Percentiles rank a stretch among this genome's conserved stretches.
Evolutionary conservation across 371 early-diverging fungal species (phyloP).

Genomic region (Blakeslea trispora): DNA sequence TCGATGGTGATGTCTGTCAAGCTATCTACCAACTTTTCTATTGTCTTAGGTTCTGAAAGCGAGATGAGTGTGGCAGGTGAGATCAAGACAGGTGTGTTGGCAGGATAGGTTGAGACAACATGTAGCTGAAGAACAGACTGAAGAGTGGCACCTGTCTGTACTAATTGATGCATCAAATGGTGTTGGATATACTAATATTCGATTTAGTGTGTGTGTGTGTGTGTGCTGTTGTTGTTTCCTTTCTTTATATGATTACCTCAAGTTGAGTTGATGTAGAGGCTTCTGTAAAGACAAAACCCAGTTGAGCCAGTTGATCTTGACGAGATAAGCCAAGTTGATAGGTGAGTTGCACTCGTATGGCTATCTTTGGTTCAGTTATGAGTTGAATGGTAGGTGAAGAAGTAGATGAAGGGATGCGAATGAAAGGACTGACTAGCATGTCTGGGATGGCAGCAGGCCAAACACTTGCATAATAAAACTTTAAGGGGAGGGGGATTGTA

Average conservation of each 20-base stretch:
- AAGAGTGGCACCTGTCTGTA: neutral
- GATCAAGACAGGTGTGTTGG: conserved; percentile 22
- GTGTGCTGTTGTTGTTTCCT: no score
- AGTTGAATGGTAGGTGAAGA: conserved; percentile 17
- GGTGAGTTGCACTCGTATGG: conserved; percentile 21
- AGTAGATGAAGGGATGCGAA: no score
- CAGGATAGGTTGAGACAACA: conserved; percentile 36
- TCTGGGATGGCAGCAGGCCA: conserved; percentile 31
- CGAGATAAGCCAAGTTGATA: conserved; percentile 17
- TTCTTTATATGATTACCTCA: no score
- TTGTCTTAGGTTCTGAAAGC: conserved; percentile 1
- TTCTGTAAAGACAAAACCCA: conserved; percentile 31
- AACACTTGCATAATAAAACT: conserved; percentile 28
- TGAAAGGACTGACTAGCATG: conserved; percentile 7
- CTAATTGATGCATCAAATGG: no score
- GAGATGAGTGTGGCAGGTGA: conserved; percentile 14
- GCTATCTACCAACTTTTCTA: conserved; percentile 12
- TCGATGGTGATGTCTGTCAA: conserved; percentile 18
- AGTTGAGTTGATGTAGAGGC: conserved; percentile 10
- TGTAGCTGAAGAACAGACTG: conserved; percentile 8
- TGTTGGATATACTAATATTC: no score
- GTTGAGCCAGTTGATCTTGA: conserved; percentile 22
- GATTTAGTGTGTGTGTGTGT: no score
- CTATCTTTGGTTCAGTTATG: conserved; percentile 8
- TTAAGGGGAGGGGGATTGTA: no score